Percentiles rank a stretch among this genome's conserved stretches.
phyloP scores from a whole-genome alignment of 108 stramenopile species.

The Nitzschia sp. region DNA sequence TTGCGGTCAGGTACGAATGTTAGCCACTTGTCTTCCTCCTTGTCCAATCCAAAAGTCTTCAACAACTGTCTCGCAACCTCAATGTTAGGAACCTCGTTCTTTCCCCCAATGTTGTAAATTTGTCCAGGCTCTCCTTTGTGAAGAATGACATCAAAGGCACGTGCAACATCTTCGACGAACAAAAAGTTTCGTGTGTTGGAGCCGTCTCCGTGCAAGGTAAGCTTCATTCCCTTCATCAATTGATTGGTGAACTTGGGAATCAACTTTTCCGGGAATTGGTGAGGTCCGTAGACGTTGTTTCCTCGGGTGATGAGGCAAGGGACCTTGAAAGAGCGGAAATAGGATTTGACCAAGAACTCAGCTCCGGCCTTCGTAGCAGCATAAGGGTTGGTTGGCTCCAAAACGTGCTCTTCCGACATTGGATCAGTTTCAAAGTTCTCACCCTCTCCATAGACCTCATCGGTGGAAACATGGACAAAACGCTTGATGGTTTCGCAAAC shows the following conservation, averaged over 20 bases:
- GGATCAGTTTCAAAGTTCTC: conserved; percentile 89
- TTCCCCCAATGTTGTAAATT: conserved; percentile 98
- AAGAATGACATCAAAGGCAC: conserved; percentile 93
- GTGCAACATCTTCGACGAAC: conserved; percentile 95
- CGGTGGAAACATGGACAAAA: conserved; percentile 97
- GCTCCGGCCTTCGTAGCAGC: conserved; percentile 99
- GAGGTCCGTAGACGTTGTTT: conserved; percentile 99
- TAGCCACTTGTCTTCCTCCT: conserved; percentile 69
- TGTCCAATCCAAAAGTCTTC: conserved; percentile 68
- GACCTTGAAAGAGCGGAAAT: conserved; percentile 90
- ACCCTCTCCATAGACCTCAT: conserved; percentile 99
- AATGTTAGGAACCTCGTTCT: conserved; percentile 88
- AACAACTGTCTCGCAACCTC: conserved; percentile 86
- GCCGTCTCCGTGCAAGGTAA: conserved; percentile 98
- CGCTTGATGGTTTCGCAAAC: conserved; percentile 70
- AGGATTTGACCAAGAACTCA: conserved; percentile 95
- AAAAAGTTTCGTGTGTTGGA: conserved; percentile 96
- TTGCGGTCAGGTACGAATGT: conserved; percentile 92
- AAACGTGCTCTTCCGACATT: conserved; percentile 95
- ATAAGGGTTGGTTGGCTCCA: conserved; percentile 98
- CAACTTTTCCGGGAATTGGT: conserved; percentile 99
- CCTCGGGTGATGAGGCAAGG: conserved; percentile 95
- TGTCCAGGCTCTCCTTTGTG: conserved; percentile 89
- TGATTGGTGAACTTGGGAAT: conserved; percentile 99
- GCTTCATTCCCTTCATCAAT: conserved; percentile 77